These are phyloP conservation scores for Neoscytalidium dimidiatum DNA, from an alignment of 2,329 filamentous ascomycete species.

Conservation along the genomic window DNA sequence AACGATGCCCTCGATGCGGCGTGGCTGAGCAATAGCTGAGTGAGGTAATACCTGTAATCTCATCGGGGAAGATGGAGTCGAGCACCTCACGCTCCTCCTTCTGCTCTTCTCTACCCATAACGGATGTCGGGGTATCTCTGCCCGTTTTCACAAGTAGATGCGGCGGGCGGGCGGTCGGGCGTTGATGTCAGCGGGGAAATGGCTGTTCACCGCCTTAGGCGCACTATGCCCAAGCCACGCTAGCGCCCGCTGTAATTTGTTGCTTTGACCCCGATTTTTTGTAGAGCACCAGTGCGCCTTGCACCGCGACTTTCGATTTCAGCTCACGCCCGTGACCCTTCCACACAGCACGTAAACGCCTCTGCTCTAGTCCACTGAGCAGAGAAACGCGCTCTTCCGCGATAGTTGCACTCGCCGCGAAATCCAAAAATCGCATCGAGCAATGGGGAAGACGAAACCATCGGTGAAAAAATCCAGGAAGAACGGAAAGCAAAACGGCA, in stretches of 20 bases:
- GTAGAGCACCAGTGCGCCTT: neutral
- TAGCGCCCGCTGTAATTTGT: slow-evolving; percentile 2
- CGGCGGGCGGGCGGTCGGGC: neutral
- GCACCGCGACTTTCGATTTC: neutral
- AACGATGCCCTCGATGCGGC: slow-evolving; percentile 21
- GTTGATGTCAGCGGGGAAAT: slow-evolving; percentile 15
- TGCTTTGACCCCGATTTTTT: slow-evolving; percentile 17
- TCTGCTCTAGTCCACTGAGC: neutral
- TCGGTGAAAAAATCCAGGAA: slow-evolving; percentile 43
- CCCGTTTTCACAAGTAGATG: neutral
- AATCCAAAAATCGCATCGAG: neutral
- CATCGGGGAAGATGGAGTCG: slow-evolving; percentile 96
- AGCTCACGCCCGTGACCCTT: neutral
- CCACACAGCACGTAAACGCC: neutral
- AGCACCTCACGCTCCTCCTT: slow-evolving; percentile 95
- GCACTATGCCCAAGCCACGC: neutral
- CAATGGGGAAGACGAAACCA: slow-evolving; percentile 56
- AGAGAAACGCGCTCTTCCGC: neutral
- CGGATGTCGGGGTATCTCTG: slow-evolving; percentile 4
- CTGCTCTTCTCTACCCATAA: slow-evolving; percentile 74
- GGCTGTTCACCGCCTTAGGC: neutral
- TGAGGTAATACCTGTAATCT: slow-evolving; percentile 74
- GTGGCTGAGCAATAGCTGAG: neutral
- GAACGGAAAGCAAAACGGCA: slow-evolving; percentile 30
- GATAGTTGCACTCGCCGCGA: neutral